These are phyloP conservation scores for Parachaetomium inaequale DNA, from an alignment of 495 filamentous ascomycete species.

Conservation along the genomic window DNA sequence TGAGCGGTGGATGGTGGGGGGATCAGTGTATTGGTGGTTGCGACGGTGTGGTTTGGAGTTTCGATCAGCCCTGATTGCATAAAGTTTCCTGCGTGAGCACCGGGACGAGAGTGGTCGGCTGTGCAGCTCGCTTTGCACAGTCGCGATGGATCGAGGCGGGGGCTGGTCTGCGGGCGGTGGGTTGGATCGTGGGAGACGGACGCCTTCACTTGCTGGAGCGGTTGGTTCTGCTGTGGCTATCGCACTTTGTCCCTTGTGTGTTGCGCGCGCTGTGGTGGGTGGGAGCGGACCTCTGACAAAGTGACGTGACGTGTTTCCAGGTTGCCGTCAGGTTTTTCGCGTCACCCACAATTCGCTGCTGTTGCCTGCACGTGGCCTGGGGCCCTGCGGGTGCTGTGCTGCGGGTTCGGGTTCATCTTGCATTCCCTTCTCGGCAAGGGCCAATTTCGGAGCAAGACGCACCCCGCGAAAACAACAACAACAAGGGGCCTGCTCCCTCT, in stretches of 20 bases:
- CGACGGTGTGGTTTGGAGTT: constrained; percentile 53
- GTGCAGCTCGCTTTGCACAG: constrained; percentile 53
- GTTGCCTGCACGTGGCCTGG: background rate
- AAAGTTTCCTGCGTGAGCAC: constrained; percentile 56
- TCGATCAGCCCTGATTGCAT: constrained; percentile 82
- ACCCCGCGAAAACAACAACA: too few relatives aligned
- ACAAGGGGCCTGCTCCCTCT: background rate
- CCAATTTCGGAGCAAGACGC: background rate
- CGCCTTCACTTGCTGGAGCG: background rate
- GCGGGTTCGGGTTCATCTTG: background rate
- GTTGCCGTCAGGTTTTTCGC: background rate
- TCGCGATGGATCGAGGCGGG: constrained; percentile 12
- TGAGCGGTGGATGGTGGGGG: constrained; percentile 52
- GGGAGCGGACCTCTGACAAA: background rate
- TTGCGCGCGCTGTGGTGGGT: background rate
- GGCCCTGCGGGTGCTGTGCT: background rate
- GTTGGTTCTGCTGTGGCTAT: background rate
- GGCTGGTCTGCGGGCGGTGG: background rate
- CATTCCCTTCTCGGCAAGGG: background rate
- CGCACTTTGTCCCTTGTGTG: background rate
- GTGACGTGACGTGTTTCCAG: constrained; percentile 3
- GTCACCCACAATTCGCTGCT: background rate
- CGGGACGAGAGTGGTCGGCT: constrained; percentile 52
- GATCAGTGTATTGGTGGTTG: constrained; percentile 40
- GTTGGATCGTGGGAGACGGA: background rate